Base-by-base conservation (phyloP, 257 asterid genomes). In the Solanum neorickii region DNA sequence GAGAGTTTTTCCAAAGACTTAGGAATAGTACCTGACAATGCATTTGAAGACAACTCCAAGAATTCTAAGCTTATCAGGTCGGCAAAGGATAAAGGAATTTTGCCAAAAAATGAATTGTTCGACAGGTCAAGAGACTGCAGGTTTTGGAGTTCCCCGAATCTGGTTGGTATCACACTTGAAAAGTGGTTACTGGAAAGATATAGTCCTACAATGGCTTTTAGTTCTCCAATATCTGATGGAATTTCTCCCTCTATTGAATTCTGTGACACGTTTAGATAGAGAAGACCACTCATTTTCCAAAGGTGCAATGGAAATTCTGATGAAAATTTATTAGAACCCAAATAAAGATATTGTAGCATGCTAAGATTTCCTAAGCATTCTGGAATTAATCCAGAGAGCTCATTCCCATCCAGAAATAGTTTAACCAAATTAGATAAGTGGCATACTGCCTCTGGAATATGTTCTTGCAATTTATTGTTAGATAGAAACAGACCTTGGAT, bases 351-450 rank as follows among this genome's bases (percentile, higher is more conserved):
- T 56, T 56, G 65, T 18, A 56, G 65, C n/a, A 18, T 56, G n/a
- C 65, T 56, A 3, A 56, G n/a, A 56, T 56, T 56, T 56, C 65
- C 65, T 3, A 56, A 6, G 23, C 65, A 56, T 56, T 56, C 65
- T 56, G 65, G 65, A 56, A 56, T 56, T 56, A 3, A 56, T 56
- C n/a, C 65, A 56, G 65, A 18, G 65, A 56, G n/a, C 2, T 56
- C n/a, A 56, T 56, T 56, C 3, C 0, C 25, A 1, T 3, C 0
- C 25, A 56, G 5, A 56, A 0, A 0, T 20, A 56, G 0, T 56
- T 7, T 0, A 56, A 56, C 5, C 65, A 56, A 20, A 56, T 56
- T 18, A 7, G 25, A 20, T 0, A 56, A 56, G 1, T 56, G 65
- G 11, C 65, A 56, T 1, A 20, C 65, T 1, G 1, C 4, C 65